Base-by-base conservation (phyloP, 208 protist genomes). In the Hexamita inflata region DNA sequence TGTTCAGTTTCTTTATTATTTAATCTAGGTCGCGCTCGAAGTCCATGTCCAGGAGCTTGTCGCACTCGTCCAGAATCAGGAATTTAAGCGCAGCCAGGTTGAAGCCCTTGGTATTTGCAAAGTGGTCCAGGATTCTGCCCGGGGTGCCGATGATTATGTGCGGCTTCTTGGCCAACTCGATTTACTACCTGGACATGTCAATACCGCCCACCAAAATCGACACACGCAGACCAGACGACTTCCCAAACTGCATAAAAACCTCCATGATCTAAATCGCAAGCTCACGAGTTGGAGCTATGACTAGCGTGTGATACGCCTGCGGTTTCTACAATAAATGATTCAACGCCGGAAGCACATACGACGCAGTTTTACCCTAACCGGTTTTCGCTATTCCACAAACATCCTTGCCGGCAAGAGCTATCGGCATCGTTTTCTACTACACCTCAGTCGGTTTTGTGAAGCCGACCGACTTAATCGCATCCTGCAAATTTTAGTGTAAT, bases 281-380 rank as follows among this genome's bases (percentile, higher is more conserved):
- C 62, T 81, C 78, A 30, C 78, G 57, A n/a, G 78, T 77, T 19
- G 78, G 78, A 4, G 74, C 42, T 34, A 81, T 45, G 30, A 77
- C 34, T 0, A 77, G 57, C 26, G n/a, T 66, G 38, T 66, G 57
- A 32, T 59, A 68, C 0, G 49, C 42, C 34, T 70, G 41, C 29
- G 38, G 49, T 45, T 41, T 2, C 32, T 2, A 9, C 1, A 75
- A 60, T 0, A 49, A 30, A 0, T n/a, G 53, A 34, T 89, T 85
- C n/a, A 95, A 76, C 0, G 92, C 75, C 2, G 92, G 90, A 58
- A 95, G 76, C 11, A 89, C 75, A 83, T 92, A 95, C 19, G 87
- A 81, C 15, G 92, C 75, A 61, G 92, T 95, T 74, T 95, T 95
- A 59, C 92, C 92, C 0, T 86, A 90, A 11, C 92, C 92, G 28